Conservation (phyloP, 371 early-diverging fungal genomes). For the Rhizopus sp. region DNA sequence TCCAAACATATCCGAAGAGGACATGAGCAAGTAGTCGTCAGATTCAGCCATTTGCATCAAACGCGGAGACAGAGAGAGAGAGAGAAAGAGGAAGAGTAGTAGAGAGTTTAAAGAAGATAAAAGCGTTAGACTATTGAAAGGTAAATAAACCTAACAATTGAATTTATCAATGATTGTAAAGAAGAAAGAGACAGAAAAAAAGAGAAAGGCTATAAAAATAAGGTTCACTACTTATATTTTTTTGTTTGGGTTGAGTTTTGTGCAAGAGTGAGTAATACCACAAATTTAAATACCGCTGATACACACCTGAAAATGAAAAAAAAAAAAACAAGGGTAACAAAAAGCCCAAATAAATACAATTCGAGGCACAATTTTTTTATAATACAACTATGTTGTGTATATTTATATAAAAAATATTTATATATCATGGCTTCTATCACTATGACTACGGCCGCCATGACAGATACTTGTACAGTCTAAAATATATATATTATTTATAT, state of each 20-base stretch:
- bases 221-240: background rate
- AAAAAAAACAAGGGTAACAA: slow-evolving; percentile 5
- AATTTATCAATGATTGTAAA: slow-evolving; percentile 1
- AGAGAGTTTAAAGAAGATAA: slow-evolving; percentile 3
- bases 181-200: background rate
- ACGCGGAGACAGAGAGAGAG: background rate
- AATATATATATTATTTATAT: too few relatives aligned
- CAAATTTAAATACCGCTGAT: background rate
- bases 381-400: background rate
- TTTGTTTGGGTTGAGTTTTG: background rate
- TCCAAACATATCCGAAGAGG: slow-evolving; percentile 25
- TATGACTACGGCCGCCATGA: too few relatives aligned
- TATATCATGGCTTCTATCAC: background rate
- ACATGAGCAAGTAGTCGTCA: slow-evolving; percentile 30
- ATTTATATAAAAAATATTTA: too few relatives aligned
- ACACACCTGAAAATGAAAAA: slow-evolving; percentile 6
- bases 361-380: background rate
- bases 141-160: slow-evolving; percentile 11
- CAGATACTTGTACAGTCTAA: too few relatives aligned
- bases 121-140: slow-evolving; percentile 23
- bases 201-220: background rate
- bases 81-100: background rate
- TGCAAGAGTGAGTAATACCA: slow-evolving; percentile 4
- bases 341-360: slow-evolving; percentile 4
- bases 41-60: slow-evolving; percentile 21